Evolutionary conservation across 768 basidiomycete genomes (phyloP).

Genomic region (Psilocybe azurescens): DNA sequence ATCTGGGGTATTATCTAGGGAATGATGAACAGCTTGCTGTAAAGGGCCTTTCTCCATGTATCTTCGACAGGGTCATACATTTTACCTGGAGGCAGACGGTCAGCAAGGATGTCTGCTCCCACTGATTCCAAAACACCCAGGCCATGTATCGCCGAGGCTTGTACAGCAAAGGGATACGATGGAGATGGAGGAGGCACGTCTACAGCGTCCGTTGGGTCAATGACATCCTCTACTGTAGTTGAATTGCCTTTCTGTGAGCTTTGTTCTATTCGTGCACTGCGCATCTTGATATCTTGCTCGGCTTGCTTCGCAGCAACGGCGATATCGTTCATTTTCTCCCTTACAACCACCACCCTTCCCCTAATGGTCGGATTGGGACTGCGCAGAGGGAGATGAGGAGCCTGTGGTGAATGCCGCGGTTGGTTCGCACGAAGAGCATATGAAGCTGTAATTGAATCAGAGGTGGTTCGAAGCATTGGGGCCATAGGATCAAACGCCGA

Average conservation of each 20-base stretch:
- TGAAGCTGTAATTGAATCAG: constrained; percentile 62
- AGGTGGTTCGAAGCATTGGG: constrained; percentile 66
- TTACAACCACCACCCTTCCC: constrained; percentile 80
- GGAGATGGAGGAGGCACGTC: constrained; percentile 76
- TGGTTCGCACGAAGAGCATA: constrained; percentile 36
- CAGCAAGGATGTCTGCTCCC: constrained; percentile 77
- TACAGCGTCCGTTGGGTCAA: constrained; percentile 86
- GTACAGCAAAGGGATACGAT: constrained; percentile 74
- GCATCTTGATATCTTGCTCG: constrained; percentile 70
- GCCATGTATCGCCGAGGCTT: constrained; percentile 75
- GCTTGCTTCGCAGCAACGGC: constrained; percentile 74
- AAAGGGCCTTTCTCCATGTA: constrained; percentile 78
- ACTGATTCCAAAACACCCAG: constrained; percentile 77
- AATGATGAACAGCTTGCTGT: constrained; percentile 80
- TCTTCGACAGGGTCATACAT: constrained; percentile 60
- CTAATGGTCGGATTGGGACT: constrained; percentile 33
- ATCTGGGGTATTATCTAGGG: constrained; percentile 61
- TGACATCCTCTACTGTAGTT: constrained; percentile 55
- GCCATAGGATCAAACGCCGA: constrained; percentile 40
- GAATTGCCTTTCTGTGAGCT: constrained; percentile 44
- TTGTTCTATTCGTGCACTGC: constrained; percentile 52
- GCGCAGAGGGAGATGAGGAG: constrained; percentile 39
- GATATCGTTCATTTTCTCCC: constrained; percentile 81
- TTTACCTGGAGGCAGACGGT: constrained; percentile 69
- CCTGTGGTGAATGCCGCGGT: constrained; percentile 40